These are phyloP conservation scores for Saussurea involucrata DNA, from an alignment of 129 eudicot species.

Conservation along the genomic window DNA sequence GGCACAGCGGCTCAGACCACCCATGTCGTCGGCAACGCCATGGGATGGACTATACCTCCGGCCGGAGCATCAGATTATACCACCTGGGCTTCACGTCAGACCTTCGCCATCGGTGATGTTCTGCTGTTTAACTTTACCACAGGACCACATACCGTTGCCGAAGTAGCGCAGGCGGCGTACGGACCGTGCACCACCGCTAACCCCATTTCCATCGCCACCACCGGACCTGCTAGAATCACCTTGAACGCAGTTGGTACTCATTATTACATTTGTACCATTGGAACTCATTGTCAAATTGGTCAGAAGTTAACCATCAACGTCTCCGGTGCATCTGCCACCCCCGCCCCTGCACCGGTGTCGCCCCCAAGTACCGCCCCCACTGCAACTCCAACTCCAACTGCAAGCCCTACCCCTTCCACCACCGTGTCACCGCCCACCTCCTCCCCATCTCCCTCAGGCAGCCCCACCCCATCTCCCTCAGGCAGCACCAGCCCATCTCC, in stretches of 20 bases:
- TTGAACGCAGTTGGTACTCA: slow-evolving; percentile 37
- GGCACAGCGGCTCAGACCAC: slow-evolving; percentile 10
- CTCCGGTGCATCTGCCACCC: slow-evolving; percentile 7
- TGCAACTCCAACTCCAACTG: not conserved
- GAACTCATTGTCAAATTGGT: slow-evolving; percentile 33
- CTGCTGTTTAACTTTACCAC: slow-evolving; percentile 38
- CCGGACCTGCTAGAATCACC: slow-evolving; percentile 38
- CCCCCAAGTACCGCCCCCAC: not conserved
- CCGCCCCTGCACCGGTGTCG: slow-evolving; percentile 6
- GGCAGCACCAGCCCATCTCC: too few species aligned
- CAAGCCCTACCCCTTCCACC: slow-evolving; percentile 12
- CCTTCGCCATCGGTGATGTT: slow-evolving; percentile 50
- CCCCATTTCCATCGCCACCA: slow-evolving; percentile 16
- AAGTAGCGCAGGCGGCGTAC: slow-evolving; percentile 34
- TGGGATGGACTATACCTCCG: slow-evolving; percentile 54
- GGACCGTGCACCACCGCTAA: slow-evolving; percentile 43
- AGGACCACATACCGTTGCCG: slow-evolving; percentile 37
- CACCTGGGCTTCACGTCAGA: slow-evolving; percentile 49
- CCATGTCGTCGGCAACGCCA: slow-evolving; percentile 36
- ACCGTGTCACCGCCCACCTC: slow-evolving; percentile 6
- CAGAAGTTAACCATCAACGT: slow-evolving; percentile 41
- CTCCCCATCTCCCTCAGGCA: slow-evolving; percentile 19
- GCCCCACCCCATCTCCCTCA: not conserved
- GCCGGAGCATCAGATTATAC: slow-evolving; percentile 24
- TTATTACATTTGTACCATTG: slow-evolving; percentile 37